phyloP scores from a whole-genome alignment of 2,329 filamentous ascomycete genomes.

The Scorias spongiosa region DNA sequence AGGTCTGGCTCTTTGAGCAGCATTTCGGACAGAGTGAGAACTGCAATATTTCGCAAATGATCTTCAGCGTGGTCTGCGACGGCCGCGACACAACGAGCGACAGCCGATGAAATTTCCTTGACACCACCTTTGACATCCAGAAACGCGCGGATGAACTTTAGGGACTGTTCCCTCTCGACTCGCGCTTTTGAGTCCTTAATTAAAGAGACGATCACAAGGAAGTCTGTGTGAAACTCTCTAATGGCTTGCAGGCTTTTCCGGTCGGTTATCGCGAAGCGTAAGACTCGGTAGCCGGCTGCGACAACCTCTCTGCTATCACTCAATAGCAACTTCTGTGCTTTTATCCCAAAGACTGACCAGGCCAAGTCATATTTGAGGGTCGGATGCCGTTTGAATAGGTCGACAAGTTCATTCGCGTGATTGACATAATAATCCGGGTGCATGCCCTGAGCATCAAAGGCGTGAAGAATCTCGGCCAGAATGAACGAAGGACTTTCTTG shows the following conservation, averaged over 20 bases:
- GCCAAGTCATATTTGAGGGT: slow-evolving; percentile 92
- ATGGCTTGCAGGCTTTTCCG: slow-evolving; percentile 79
- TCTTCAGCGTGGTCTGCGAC: slow-evolving; percentile 80
- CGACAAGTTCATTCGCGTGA: slow-evolving; percentile 81
- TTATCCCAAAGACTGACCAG: slow-evolving; percentile 85
- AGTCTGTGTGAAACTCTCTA: slow-evolving; percentile 75
- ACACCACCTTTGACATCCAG: slow-evolving; percentile 90
- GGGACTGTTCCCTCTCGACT: slow-evolving; percentile 86
- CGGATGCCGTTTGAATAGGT: slow-evolving; percentile 85
- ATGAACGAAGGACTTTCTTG: slow-evolving; percentile 83
- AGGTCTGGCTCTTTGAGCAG: slow-evolving; percentile 72
- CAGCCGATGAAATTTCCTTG: slow-evolving; percentile 68
- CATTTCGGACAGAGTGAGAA: slow-evolving; percentile 85
- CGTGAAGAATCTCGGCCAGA: slow-evolving; percentile 77
- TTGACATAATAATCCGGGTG: slow-evolving; percentile 89
- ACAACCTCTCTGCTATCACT: slow-evolving; percentile 94
- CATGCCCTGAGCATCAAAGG: slow-evolving; percentile 76
- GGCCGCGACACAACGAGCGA: slow-evolving; percentile 79
- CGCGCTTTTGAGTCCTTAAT: slow-evolving; percentile 96
- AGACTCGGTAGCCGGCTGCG: slow-evolving; percentile 84
- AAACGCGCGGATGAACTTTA: slow-evolving; percentile 92
- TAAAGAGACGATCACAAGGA: slow-evolving; percentile 76
- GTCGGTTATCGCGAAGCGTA: slow-evolving; percentile 88
- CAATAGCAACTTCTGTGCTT: slow-evolving; percentile 89
- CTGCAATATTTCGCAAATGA: slow-evolving; percentile 73